Conservation (phyloP, 2,329 filamentous ascomycete species). For the Fusarium multiceps region DNA sequence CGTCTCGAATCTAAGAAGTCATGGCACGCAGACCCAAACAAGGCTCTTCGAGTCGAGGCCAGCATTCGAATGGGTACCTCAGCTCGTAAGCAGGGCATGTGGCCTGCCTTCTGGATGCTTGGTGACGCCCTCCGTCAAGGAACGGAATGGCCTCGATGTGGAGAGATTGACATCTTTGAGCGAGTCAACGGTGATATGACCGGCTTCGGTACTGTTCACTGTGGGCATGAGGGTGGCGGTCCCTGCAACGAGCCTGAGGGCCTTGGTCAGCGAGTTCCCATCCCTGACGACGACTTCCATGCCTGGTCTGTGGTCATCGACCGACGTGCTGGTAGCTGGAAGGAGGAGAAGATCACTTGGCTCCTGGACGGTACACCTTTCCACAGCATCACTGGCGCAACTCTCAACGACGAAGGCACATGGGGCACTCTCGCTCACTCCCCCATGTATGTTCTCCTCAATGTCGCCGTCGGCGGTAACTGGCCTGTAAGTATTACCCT, state of each 20-base stretch:
- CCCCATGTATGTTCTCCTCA: slow-evolving; percentile 60
- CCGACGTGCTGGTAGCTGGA: slow-evolving; percentile 57
- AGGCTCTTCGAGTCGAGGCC: slow-evolving; percentile 57
- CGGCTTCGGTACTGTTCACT: slow-evolving; percentile 62
- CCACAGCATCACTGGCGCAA: slow-evolving; percentile 56
- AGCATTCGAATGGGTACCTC: slow-evolving; percentile 57
- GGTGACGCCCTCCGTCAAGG: slow-evolving; percentile 60
- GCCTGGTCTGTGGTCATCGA: slow-evolving; percentile 62
- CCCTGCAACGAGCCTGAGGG: slow-evolving; percentile 61
- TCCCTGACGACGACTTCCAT: slow-evolving; percentile 62
- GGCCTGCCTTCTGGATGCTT: slow-evolving; percentile 66
- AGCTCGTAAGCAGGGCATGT: slow-evolving; percentile 60
- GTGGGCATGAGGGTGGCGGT: slow-evolving; percentile 56
- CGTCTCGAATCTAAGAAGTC: slow-evolving; percentile 61
- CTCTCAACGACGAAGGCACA: slow-evolving; percentile 54
- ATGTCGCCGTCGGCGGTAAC: slow-evolving; percentile 60
- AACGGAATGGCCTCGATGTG: slow-evolving; percentile 60
- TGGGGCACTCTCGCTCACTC: slow-evolving; percentile 59
- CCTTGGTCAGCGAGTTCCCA: slow-evolving; percentile 49
- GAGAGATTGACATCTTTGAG: slow-evolving; percentile 64
- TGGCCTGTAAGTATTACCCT: slow-evolving; percentile 51
- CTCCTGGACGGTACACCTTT: slow-evolving; percentile 58
- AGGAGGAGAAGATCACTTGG: slow-evolving; percentile 61
- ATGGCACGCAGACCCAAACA: slow-evolving; percentile 57
- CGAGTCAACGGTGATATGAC: slow-evolving; percentile 59